Evolutionary conservation across 345 rosid species (phyloP).

Genomic region (Kernera saxatilis): DNA sequence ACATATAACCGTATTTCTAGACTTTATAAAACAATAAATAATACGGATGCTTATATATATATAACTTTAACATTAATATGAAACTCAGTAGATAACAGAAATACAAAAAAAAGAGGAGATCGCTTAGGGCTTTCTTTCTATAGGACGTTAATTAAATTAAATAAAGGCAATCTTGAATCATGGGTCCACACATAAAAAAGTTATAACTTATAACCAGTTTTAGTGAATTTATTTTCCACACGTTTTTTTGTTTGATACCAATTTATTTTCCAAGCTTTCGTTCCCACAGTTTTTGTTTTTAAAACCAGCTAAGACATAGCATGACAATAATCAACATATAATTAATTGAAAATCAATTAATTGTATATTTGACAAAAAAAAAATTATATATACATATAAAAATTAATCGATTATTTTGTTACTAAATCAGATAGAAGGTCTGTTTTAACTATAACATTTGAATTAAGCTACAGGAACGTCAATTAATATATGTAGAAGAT

Average conservation of each 20-base stretch:
- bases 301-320: neutral
- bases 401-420: neutral
- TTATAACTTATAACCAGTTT: conserved; percentile 13
- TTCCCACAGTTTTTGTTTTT: neutral
- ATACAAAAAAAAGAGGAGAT: neutral
- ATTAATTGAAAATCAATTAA: neutral
- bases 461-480: too few relatives aligned
- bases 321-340: neutral
- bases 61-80: neutral
- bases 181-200: conserved; percentile 23
- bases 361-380: too few relatives aligned
- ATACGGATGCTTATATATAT: neutral
- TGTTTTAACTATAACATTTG: too few relatives aligned
- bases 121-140: conserved; percentile 13
- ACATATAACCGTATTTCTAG: neutral
- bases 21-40: neutral
- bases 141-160: neutral
- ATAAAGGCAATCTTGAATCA: neutral
- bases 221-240: conserved; percentile 19
- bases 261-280: neutral
- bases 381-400: neutral
- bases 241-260: conserved; percentile 15
- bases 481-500: too few relatives aligned
- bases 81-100: neutral
- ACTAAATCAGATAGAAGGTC: neutral